Evolutionary conservation across 495 filamentous ascomycete genomes (phyloP).

Genomic region (Hyaloscypha hepaticicola): DNA sequence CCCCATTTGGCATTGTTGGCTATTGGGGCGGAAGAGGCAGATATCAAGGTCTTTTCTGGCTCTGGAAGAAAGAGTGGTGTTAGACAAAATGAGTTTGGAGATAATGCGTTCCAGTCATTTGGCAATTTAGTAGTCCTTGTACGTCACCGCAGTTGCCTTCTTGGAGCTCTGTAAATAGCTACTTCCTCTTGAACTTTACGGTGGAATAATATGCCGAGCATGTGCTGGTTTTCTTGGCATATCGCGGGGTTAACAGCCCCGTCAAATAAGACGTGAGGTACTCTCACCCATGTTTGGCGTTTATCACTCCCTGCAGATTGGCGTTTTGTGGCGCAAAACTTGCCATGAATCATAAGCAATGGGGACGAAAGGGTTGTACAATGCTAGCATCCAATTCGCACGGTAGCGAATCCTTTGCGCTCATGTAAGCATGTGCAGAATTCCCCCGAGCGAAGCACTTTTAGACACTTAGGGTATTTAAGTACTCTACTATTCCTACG

Average conservation of each 20-base stretch:
- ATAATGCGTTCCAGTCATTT: too few species aligned
- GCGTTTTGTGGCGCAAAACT: slow-evolving; percentile 7
- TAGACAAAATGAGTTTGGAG: too few species aligned
- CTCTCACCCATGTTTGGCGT: not conserved
- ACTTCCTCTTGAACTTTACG: too few species aligned
- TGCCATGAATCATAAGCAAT: not conserved
- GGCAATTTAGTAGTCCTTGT: too few species aligned
- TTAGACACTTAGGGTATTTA: too few species aligned
- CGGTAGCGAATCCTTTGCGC: not conserved
- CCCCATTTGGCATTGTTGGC: too few species aligned
- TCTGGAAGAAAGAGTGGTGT: too few species aligned
- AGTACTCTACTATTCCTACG: not conserved
- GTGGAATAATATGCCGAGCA: not conserved
- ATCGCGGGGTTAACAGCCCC: slow-evolving; percentile 18
- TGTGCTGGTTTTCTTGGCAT: not conserved
- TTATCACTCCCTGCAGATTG: slow-evolving; percentile 13
- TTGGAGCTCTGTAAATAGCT: too few species aligned
- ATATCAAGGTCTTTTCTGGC: too few species aligned
- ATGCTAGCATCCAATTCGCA: not conserved
- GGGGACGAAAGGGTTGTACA: not conserved
- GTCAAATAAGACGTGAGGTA: not conserved
- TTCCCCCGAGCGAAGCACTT: not conserved
- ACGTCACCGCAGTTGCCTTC: too few species aligned
- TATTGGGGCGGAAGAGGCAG: too few species aligned
- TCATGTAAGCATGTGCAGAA: not conserved